Evolutionary conservation across 176 grass and related monocot species (phyloP).

Genomic region (Bromus sterilis): DNA sequence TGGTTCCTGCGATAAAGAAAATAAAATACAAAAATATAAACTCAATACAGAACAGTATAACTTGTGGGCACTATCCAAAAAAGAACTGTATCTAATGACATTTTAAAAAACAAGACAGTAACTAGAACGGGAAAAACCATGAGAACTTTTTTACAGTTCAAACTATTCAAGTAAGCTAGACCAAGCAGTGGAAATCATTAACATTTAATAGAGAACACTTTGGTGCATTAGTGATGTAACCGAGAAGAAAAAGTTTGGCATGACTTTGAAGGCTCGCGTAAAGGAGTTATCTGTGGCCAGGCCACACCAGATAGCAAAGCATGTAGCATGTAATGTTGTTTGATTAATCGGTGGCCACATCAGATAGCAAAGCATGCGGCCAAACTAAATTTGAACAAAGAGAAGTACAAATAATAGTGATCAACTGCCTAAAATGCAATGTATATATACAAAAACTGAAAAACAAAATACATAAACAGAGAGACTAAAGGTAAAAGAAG

Average conservation of each 20-base stretch:
- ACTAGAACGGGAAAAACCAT: not conserved
- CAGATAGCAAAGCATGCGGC: not conserved
- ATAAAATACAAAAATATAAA: not conserved
- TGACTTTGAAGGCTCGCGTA: not conserved
- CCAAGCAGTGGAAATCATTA: not conserved
- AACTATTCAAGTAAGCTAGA: not conserved
- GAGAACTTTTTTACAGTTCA: not conserved
- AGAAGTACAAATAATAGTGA: not conserved
- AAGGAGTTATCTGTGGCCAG: not conserved
- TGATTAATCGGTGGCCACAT: not conserved
- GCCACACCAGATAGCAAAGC: not conserved
- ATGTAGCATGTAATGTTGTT: not conserved
- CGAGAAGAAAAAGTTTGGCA: not conserved
- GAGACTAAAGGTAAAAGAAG: not conserved
- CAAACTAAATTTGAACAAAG: not conserved
- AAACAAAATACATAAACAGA: not conserved
- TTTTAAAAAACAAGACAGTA: not conserved
- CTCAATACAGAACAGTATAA: not conserved
- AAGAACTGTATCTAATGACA: not conserved
- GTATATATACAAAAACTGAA: not conserved
- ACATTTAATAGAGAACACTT: not conserved
- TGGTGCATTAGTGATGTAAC: not conserved
- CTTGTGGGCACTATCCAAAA: not conserved
- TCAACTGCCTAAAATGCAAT: not conserved
- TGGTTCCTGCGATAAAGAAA: conserved; percentile 57